Conservation (phyloP, 192 early-diverging fungal genomes). For the Coemansia sp. region DNA sequence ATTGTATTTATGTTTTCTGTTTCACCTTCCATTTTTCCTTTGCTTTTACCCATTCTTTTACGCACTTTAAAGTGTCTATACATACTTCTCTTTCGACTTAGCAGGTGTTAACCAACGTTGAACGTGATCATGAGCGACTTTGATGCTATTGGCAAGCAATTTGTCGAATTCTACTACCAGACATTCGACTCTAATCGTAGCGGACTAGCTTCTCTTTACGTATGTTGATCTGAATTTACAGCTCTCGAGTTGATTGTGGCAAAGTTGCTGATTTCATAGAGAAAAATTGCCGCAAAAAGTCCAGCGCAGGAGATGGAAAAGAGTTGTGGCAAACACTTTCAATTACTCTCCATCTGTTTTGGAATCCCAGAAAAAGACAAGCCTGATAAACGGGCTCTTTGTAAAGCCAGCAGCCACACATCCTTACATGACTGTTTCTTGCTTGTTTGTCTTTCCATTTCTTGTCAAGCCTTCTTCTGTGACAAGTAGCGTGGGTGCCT, state of each 20-base stretch:
- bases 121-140: conserved; percentile 16
- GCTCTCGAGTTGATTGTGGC: neutral
- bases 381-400: too few species aligned
- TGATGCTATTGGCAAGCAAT: conserved; percentile 64
- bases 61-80: neutral
- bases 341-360: too few species aligned
- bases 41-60: neutral
- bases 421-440: too few species aligned
- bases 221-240: conserved; percentile 50
- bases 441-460: too few species aligned
- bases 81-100: neutral
- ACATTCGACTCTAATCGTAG: conserved; percentile 77
- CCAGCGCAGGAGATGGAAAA: too few species aligned
- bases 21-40: neutral
- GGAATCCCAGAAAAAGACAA: too few species aligned
- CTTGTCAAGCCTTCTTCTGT: too few species aligned
- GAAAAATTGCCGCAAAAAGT: neutral
- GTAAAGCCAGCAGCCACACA: too few species aligned
- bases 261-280: neutral
- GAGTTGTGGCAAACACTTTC: too few species aligned
- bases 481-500: too few species aligned
- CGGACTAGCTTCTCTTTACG: conserved; percentile 73
- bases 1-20: too few species aligned
- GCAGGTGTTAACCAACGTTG: neutral
- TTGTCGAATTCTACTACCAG: conserved; percentile 85